Conservation (phyloP, 2,329 filamentous ascomycete genomes). For the Penicillium hesseltinei region DNA sequence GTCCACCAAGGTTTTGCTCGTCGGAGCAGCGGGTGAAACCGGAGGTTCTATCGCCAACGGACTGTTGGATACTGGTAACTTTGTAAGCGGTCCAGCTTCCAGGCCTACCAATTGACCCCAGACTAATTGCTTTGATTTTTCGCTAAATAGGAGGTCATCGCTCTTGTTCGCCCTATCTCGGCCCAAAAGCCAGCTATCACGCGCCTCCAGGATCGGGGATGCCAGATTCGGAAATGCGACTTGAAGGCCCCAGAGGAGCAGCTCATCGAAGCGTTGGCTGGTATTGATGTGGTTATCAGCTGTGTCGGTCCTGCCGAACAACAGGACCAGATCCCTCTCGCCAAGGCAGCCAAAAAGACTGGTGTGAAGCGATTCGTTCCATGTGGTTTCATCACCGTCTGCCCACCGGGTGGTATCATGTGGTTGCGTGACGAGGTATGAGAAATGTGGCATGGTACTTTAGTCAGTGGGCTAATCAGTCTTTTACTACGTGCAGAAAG, state of each 20-base stretch:
- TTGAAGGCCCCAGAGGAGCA: conserved; percentile 43
- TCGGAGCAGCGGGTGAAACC: conserved; percentile 43
- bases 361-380: conserved; percentile 55
- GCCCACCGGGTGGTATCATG: conserved; percentile 48
- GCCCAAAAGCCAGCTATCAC: conserved; percentile 47
- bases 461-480: conserved; percentile 6
- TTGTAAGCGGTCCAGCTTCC: conserved; percentile 15
- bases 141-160: conserved; percentile 46
- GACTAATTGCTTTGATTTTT: background rate
- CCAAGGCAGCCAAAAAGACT: conserved; percentile 49
- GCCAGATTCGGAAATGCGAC: conserved; percentile 47
- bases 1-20: conserved; percentile 39
- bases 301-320: conserved; percentile 38
- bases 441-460: background rate
- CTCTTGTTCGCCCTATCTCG: conserved; percentile 49
- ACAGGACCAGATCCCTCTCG: conserved; percentile 47
- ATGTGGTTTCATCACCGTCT: conserved; percentile 50
- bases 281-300: conserved; percentile 49
- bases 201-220: conserved; percentile 43
- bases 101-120: background rate
- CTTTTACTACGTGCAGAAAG: conserved; percentile 42
- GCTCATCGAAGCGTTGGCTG: conserved; percentile 44
- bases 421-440: conserved; percentile 42
- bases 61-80: conserved; percentile 31
- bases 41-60: conserved; percentile 41